Evolutionary conservation across 2,329 filamentous ascomycete genomes (phyloP).

Genomic region (Nannizziopsis arthrosporioides): DNA sequence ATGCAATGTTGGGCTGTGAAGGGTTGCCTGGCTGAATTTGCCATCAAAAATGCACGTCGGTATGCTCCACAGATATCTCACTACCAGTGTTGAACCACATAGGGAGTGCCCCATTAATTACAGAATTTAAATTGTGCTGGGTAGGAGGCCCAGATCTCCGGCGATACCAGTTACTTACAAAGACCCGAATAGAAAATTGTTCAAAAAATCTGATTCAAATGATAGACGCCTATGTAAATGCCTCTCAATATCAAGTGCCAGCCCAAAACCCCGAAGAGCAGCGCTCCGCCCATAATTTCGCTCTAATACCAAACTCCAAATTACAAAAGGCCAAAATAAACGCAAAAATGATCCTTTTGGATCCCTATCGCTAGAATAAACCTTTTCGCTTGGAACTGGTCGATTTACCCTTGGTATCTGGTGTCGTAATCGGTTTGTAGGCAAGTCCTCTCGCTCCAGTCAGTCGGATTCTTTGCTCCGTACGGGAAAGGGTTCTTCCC

Average conservation of each 20-base stretch:
- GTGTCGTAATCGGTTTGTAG: constrained; percentile 18
- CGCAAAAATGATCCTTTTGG: not conserved
- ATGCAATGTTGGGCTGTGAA: too few relatives aligned
- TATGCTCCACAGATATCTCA: too few relatives aligned
- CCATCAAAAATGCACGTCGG: too few relatives aligned
- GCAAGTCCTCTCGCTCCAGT: constrained; percentile 36
- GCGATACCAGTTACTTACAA: not conserved
- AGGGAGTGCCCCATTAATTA: too few relatives aligned
- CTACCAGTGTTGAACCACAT: too few relatives aligned
- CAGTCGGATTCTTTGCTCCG: constrained; percentile 32
- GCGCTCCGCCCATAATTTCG: not conserved
- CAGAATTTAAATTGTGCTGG: too few relatives aligned
- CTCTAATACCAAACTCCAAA: not conserved
- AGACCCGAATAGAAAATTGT: not conserved
- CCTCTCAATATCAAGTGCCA: too few relatives aligned
- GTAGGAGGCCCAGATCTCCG: not conserved
- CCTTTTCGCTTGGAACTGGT: constrained; percentile 1
- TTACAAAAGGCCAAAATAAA: not conserved
- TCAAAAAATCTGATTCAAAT: not conserved
- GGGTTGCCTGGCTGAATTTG: too few relatives aligned
- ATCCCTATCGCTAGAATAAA: not conserved
- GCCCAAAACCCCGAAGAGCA: too few relatives aligned
- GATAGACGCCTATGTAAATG: too few relatives aligned
- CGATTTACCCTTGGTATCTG: constrained; percentile 4
- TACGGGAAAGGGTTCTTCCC: constrained; percentile 32